Evolutionary conservation across 2,329 filamentous ascomycete genomes (phyloP).

Genomic region (Aspergillus amoenus): DNA sequence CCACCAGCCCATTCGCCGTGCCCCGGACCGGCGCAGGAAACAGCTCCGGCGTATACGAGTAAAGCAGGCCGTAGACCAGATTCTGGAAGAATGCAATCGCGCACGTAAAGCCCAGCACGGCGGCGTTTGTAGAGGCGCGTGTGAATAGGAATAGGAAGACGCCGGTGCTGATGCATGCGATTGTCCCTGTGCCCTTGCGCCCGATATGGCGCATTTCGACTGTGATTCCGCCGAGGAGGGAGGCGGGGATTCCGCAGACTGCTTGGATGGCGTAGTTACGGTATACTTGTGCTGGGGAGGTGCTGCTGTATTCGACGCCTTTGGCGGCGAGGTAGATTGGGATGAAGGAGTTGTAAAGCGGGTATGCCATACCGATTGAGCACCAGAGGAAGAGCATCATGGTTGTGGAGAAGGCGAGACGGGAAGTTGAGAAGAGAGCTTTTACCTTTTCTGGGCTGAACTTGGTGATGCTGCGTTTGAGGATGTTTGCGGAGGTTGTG

Average conservation of each 20-base stretch:
- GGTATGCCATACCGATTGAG: slow-evolving; percentile 55
- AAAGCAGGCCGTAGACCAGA: slow-evolving; percentile 55
- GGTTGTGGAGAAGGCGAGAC: background rate
- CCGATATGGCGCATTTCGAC: background rate
- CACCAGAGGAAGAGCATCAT: slow-evolving; percentile 43
- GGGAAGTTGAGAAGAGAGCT: background rate
- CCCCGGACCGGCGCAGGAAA: slow-evolving; percentile 54
- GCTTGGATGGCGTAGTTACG: slow-evolving; percentile 72
- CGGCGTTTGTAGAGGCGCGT: slow-evolving; percentile 62
- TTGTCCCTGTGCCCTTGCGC: background rate
- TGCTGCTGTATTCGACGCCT: slow-evolving; percentile 56
- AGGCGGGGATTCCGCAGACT: slow-evolving; percentile 65
- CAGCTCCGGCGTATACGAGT: slow-evolving; percentile 56
- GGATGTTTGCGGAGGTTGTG: too few relatives aligned
- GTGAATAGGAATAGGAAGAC: slow-evolving; percentile 61
- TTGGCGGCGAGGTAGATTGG: slow-evolving; percentile 62
- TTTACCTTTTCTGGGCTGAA: too few relatives aligned
- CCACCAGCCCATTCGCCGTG: slow-evolving; percentile 49
- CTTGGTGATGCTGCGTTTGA: too few relatives aligned
- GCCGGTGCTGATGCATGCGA: background rate
- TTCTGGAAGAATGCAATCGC: slow-evolving; percentile 26
- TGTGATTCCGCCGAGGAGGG: slow-evolving; percentile 50
- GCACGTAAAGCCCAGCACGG: slow-evolving; percentile 46
- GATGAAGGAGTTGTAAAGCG: slow-evolving; percentile 71
- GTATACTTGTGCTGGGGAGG: slow-evolving; percentile 61